Evolutionary conservation across 2,329 filamentous ascomycete genomes (phyloP).

Genomic region (Colletotrichum lindemuthianum): DNA sequence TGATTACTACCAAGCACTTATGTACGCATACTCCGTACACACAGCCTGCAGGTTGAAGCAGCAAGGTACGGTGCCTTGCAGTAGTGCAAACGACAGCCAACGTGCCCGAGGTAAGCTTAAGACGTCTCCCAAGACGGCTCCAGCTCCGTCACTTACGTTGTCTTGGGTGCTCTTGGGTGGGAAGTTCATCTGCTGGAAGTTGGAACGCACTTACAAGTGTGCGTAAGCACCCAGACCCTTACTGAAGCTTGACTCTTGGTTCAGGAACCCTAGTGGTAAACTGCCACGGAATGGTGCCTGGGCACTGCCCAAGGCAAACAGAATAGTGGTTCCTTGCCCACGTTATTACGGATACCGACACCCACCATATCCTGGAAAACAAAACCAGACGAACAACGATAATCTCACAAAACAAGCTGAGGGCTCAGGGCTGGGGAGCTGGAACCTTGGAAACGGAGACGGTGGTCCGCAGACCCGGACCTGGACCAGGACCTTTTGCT

Average conservation of each 20-base stretch:
- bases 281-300: too few species aligned
- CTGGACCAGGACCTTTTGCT: background rate
- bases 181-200: background rate
- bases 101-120: slow-evolving; percentile 8
- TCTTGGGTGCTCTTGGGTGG: background rate
- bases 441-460: slow-evolving; percentile 6
- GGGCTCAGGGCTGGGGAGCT: background rate
- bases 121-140: background rate
- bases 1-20: too few species aligned
- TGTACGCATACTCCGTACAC: too few species aligned
- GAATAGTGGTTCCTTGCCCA: too few species aligned
- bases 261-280: background rate
- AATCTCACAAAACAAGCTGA: background rate
- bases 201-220: slow-evolving; percentile 3
- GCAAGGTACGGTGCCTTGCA: slow-evolving; percentile 9
- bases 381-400: background rate
- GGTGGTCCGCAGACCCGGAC: background rate
- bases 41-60: background rate
- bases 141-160: background rate
- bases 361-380: background rate
- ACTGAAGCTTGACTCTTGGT: slow-evolving; percentile 26
- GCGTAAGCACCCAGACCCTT: slow-evolving; percentile 2
- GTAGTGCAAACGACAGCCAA: slow-evolving; percentile 6
- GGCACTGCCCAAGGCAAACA: too few species aligned
- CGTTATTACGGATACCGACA: too few species aligned